Percentiles rank a stretch among this genome's conserved stretches.
Conservation (phyloP, 176 grass and related monocot species). For the Musa beccarii region DNA sequence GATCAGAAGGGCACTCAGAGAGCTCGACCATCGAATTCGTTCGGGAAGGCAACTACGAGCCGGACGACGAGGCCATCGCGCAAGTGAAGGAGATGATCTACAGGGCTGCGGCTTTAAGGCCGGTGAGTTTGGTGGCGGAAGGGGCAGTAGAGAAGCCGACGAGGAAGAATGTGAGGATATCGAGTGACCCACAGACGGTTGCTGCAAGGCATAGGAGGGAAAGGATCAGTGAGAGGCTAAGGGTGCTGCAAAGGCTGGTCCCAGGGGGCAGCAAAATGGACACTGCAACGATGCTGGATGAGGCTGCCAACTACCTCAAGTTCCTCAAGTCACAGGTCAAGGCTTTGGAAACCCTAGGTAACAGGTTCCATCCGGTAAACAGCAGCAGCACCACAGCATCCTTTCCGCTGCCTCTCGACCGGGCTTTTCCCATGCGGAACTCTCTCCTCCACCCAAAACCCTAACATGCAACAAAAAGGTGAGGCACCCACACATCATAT, state of each 20-base stretch:
- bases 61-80: slow-evolving; percentile 7
- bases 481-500: neutral
- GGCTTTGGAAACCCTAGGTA: slow-evolving; percentile 11
- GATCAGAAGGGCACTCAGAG: neutral
- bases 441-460: slow-evolving; percentile 1
- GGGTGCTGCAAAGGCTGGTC: slow-evolving; percentile 14
- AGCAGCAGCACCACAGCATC: neutral
- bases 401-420: slow-evolving; percentile 3
- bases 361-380: neutral
- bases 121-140: neutral
- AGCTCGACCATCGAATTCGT: neutral
- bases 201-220: slow-evolving; percentile 14
- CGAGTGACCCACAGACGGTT: slow-evolving; percentile 12
- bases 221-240: slow-evolving; percentile 12
- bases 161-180: slow-evolving; percentile 22
- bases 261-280: slow-evolving; percentile 12
- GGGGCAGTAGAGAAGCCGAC: neutral
- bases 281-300: slow-evolving; percentile 15
- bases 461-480: neutral
- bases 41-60: neutral
- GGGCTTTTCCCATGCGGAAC: slow-evolving; percentile 6
- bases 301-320: slow-evolving; percentile 21
- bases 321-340: slow-evolving; percentile 16
- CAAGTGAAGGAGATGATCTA: slow-evolving; percentile 25
- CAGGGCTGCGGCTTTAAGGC: neutral